Percentiles rank a stretch among this genome's conserved stretches.
Evolutionary conservation across 1,139 yeast species (phyloP).

Genomic region (Saccharomycopsis crataegensis): DNA sequence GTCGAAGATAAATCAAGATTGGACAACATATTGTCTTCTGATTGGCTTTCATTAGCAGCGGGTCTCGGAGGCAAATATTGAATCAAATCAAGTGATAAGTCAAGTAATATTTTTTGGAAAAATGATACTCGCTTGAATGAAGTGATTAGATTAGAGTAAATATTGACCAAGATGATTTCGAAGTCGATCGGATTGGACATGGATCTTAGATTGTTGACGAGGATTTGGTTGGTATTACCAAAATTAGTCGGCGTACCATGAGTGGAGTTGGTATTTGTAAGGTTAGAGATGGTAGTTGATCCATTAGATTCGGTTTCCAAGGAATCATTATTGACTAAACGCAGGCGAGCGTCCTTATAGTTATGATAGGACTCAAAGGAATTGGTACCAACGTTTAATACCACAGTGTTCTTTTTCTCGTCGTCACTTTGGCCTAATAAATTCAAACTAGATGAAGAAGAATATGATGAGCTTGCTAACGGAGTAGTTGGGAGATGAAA

Average conservation of each 20-base stretch:
- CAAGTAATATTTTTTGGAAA: slow-evolving; percentile 75
- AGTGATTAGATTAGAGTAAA: slow-evolving; percentile 61
- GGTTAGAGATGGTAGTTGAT: background rate
- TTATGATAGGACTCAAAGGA: slow-evolving; percentile 1
- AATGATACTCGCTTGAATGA: slow-evolving; percentile 64
- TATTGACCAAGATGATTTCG: slow-evolving; percentile 56
- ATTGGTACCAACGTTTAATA: background rate
- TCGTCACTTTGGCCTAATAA: background rate
- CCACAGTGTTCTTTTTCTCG: background rate
- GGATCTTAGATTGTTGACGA: slow-evolving; percentile 52
- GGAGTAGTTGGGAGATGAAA: slow-evolving; percentile 44
- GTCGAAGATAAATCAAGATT: slow-evolving; percentile 54
- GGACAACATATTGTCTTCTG: slow-evolving; percentile 36
- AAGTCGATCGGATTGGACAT: slow-evolving; percentile 63
- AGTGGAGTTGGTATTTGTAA: background rate
- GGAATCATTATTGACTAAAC: background rate
- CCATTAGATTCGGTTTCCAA: background rate
- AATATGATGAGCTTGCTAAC: slow-evolving; percentile 16
- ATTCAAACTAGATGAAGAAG: background rate
- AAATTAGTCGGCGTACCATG: background rate
- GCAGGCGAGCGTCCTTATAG: background rate
- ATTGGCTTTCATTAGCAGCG: background rate
- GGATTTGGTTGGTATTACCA: slow-evolving; percentile 26
- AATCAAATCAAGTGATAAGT: slow-evolving; percentile 55
- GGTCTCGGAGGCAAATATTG: slow-evolving; percentile 26